Conservation (phyloP, 345 rosid genomes). For the Cardamine resedifolia region DNA sequence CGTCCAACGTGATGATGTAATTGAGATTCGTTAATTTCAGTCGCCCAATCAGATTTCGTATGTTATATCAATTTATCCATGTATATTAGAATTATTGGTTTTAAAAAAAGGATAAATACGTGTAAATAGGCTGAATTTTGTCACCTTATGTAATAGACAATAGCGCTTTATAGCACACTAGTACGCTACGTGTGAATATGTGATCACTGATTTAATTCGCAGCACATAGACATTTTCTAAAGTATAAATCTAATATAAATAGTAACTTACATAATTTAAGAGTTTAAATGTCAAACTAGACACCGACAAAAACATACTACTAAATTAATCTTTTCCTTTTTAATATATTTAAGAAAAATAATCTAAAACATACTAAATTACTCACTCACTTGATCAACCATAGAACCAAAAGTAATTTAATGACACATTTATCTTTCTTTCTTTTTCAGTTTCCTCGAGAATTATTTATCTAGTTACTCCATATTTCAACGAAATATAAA, state of each 20-base stretch:
- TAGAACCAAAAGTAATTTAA: not conserved
- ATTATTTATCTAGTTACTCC: not conserved
- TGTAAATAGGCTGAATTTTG: not conserved
- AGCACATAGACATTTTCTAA: no score
- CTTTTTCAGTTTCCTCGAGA: not conserved
- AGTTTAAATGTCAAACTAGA: no score
- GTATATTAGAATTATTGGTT: not conserved
- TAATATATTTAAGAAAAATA: no score
- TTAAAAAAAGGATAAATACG: not conserved
- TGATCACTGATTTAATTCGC: not conserved
- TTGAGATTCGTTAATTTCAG: not conserved
- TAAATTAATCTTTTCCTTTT: not conserved
- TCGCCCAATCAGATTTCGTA: not conserved
- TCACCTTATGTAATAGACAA: not conserved
- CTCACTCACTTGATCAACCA: not conserved
- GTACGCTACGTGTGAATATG: not conserved
- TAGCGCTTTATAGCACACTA: not conserved
- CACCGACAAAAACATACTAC: no score
- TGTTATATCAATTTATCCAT: not conserved
- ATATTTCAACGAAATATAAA: not conserved
- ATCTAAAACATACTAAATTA: not conserved
- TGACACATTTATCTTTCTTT: not conserved
- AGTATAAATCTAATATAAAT: no score
- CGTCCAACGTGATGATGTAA: not conserved
- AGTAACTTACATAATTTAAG: no score